A percentile compares a stretch with the other conserved stretches of the same genome.
phyloP scores from a whole-genome alignment of 176 grass and related monocot species.

The Echinochloa phyllopogon region DNA sequence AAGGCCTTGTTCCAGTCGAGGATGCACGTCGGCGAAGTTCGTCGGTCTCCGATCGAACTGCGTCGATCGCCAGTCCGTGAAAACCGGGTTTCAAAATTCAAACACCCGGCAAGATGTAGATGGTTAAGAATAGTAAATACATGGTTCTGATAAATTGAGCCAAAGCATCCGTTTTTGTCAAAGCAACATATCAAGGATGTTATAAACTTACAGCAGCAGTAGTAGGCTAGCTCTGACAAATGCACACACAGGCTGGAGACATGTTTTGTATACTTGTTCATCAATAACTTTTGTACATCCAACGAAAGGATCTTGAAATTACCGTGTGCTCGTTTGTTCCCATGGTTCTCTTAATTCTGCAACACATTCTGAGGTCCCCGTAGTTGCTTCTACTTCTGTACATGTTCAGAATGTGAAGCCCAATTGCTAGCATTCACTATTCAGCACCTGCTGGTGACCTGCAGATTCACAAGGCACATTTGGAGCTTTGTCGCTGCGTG shows the following conservation, averaged over 20 bases:
- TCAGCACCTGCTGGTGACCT: background rate
- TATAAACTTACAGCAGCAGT: conserved; percentile 17
- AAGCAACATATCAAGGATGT: background rate
- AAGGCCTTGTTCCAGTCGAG: too few species aligned
- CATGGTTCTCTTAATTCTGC: background rate
- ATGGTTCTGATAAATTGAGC: background rate
- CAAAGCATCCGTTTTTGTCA: background rate
- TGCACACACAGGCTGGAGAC: background rate
- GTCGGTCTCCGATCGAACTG: too few species aligned
- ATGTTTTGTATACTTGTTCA: conserved; percentile 27
- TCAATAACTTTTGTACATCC: conserved; percentile 1
- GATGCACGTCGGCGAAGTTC: too few species aligned
- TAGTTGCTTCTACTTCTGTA: background rate
- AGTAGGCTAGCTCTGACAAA: conserved; percentile 6
- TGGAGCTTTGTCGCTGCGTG: background rate
- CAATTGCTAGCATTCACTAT: background rate
- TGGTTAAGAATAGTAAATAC: conserved; percentile 22
- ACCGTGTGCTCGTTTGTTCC: background rate
- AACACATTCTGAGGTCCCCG: background rate
- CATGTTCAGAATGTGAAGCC: background rate
- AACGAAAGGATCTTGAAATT: conserved; percentile 4
- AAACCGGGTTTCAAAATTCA: too few species aligned
- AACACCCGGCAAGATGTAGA: background rate
- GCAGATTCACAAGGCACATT: background rate
- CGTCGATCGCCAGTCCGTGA: too few species aligned